Evolutionary conservation across 1,284 basidiomycete genomes (phyloP).

Genomic region (Stereum hirsutum): DNA sequence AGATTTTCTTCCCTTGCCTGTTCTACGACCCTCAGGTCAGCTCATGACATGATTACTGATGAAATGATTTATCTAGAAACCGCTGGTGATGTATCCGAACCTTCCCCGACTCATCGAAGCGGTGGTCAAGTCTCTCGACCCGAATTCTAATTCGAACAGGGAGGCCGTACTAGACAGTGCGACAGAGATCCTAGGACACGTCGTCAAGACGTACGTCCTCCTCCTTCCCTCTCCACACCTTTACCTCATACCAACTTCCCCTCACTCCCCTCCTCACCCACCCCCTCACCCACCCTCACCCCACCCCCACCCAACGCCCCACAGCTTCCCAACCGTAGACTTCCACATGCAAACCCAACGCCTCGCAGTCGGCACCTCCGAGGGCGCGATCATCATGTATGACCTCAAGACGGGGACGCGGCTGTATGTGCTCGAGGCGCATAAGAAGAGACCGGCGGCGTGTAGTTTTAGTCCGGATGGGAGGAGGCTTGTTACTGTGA

Average conservation of each 20-base stretch:
- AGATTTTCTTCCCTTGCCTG: background rate
- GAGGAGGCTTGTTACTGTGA: constrained; percentile 79
- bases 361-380: constrained; percentile 88
- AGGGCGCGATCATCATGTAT: constrained; percentile 93
- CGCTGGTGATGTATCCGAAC: constrained; percentile 79
- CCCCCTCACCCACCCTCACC: background rate
- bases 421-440: constrained; percentile 90
- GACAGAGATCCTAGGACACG: constrained; percentile 87
- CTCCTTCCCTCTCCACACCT: background rate
- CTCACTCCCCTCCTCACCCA: background rate
- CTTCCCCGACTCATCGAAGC: constrained; percentile 88
- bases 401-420: constrained; percentile 95
- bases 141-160: constrained; percentile 74
- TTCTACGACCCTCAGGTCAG: background rate
- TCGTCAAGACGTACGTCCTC: constrained; percentile 71
- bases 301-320: background rate
- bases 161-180: constrained; percentile 87
- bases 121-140: constrained; percentile 94
- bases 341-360: constrained; percentile 84
- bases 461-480: constrained; percentile 93
- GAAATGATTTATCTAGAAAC: too few species aligned
- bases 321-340: constrained; percentile 85
- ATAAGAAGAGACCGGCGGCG: constrained; percentile 71
- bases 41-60: constrained; percentile 1
- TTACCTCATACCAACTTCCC: constrained; percentile 1